These are phyloP conservation scores for Wallacemonas sp. DNA, from an alignment of 208 protist species.

Conservation along the genomic window DNA sequence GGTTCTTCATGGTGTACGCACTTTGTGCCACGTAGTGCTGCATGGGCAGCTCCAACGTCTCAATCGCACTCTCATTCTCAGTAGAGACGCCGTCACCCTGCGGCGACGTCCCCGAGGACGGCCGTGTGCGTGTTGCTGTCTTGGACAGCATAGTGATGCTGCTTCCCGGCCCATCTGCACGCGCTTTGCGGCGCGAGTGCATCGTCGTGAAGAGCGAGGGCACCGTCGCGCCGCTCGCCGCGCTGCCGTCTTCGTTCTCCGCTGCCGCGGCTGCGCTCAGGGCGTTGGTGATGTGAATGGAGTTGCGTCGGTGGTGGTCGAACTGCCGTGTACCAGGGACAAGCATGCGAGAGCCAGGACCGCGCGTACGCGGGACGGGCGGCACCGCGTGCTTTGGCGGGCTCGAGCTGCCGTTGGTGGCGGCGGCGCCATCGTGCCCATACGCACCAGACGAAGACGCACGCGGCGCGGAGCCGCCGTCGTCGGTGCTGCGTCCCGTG, in stretches of 20 bases:
- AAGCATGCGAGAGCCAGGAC: conserved; percentile 3
- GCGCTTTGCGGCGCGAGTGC: not conserved
- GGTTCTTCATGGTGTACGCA: conserved; percentile 70
- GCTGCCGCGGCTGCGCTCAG: not conserved
- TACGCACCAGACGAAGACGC: not conserved
- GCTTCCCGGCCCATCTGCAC: not conserved
- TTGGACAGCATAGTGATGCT: not conserved
- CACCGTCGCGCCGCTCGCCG: not conserved
- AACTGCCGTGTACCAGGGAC: not conserved
- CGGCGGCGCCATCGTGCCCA: not conserved
- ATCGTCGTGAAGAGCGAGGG: conserved; percentile 6
- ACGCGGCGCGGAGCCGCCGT: not conserved
- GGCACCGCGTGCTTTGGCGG: not conserved
- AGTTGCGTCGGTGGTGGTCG: conserved; percentile 3
- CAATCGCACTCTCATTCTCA: not conserved
- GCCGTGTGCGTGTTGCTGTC: not conserved
- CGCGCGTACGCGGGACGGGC: conserved; percentile 6
- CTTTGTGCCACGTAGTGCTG: conserved; percentile 52
- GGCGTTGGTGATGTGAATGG: not conserved
- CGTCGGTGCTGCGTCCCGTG: too few relatives aligned
- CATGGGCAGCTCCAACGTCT: conserved; percentile 11
- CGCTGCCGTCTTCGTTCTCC: not conserved
- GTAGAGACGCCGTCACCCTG: not conserved
- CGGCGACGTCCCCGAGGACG: not conserved
- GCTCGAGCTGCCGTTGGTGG: not conserved